Evolutionary conservation across 306 rosid species (phyloP).

Genomic region (Medicago lupulina): DNA sequence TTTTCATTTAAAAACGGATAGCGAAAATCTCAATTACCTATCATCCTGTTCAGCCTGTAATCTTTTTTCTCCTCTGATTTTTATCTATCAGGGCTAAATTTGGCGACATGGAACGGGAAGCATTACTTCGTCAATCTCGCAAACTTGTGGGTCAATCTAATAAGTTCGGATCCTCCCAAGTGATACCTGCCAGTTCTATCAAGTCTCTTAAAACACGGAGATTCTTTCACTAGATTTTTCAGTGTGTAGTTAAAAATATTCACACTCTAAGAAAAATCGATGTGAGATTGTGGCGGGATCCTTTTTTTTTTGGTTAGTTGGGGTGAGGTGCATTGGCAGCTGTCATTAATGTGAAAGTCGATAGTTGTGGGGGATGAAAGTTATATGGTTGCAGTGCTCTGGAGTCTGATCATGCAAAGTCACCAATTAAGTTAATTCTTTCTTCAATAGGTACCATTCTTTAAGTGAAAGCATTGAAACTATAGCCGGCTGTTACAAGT

Average conservation of each 20-base stretch:
- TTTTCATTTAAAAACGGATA: slow-evolving; percentile 12
- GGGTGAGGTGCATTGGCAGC: slow-evolving; percentile 33
- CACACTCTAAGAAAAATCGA: slow-evolving; percentile 4
- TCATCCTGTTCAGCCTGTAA: slow-evolving; percentile 21
- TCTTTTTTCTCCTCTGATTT: slow-evolving; percentile 21
- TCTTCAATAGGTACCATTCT: slow-evolving; percentile 52
- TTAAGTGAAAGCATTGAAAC: slow-evolving; percentile 48
- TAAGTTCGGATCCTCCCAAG: slow-evolving; percentile 67
- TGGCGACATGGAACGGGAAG: slow-evolving; percentile 78
- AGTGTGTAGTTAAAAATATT: slow-evolving; percentile 5
- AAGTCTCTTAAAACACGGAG: slow-evolving; percentile 39
- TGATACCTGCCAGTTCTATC: slow-evolving; percentile 39
- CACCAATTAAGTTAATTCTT: slow-evolving; percentile 47
- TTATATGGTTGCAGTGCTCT: slow-evolving; percentile 16
- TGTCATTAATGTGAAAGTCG: slow-evolving; percentile 21
- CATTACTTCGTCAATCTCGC: slow-evolving; percentile 69
- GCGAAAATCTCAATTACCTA: slow-evolving; percentile 17
- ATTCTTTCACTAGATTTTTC: slow-evolving; percentile 27
- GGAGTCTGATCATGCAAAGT: slow-evolving; percentile 34
- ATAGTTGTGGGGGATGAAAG: slow-evolving; percentile 19
- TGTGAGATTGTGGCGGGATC: slow-evolving; percentile 34
- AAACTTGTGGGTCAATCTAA: slow-evolving; percentile 83
- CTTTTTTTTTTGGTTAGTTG: slow-evolving; percentile 20
- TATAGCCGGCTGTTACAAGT: slow-evolving; percentile 37
- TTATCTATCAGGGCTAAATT: slow-evolving; percentile 66